Conservation (phyloP, 2,329 filamentous ascomycete genomes). For the Dendrostoma leiphaemia region DNA sequence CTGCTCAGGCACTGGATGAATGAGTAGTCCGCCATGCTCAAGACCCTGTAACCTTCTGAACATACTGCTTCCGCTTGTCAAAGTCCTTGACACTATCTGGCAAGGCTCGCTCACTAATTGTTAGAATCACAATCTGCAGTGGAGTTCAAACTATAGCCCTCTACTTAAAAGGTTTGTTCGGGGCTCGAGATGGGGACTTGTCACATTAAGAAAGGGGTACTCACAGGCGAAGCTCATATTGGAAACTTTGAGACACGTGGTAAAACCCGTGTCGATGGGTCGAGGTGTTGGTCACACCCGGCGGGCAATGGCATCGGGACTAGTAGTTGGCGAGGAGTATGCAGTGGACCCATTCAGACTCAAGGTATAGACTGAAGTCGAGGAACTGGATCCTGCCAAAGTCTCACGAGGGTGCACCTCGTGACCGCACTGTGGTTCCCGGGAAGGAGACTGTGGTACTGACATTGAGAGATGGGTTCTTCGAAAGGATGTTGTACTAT, state of each 20-base stretch:
- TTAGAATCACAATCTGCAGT: too few relatives aligned
- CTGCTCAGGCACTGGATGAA: too few relatives aligned
- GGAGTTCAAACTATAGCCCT: slow-evolving; percentile 16
- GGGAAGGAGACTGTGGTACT: not conserved
- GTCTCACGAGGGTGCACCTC: not conserved
- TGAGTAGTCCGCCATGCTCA: not conserved
- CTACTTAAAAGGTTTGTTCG: too few relatives aligned
- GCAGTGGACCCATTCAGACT: not conserved
- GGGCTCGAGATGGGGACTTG: too few relatives aligned
- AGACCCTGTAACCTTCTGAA: not conserved
- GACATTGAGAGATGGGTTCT: not conserved
- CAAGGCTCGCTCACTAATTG: too few relatives aligned
- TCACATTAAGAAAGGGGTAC: too few relatives aligned
- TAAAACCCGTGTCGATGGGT: slow-evolving; percentile 10
- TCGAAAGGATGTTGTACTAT: not conserved
- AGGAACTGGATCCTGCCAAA: not conserved
- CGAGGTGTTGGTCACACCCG: not conserved
- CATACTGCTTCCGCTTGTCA: slow-evolving; percentile 8
- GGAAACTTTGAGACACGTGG: slow-evolving; percentile 15
- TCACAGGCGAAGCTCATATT: too few relatives aligned
- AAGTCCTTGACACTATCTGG: slow-evolving; percentile 6
- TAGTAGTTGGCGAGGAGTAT: not conserved
- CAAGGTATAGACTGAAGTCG: not conserved
- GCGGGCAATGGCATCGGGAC: not conserved
- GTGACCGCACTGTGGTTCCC: not conserved